phyloP scores from a whole-genome alignment of 2,329 filamentous ascomycete species.

The Fusarium circinatum region DNA sequence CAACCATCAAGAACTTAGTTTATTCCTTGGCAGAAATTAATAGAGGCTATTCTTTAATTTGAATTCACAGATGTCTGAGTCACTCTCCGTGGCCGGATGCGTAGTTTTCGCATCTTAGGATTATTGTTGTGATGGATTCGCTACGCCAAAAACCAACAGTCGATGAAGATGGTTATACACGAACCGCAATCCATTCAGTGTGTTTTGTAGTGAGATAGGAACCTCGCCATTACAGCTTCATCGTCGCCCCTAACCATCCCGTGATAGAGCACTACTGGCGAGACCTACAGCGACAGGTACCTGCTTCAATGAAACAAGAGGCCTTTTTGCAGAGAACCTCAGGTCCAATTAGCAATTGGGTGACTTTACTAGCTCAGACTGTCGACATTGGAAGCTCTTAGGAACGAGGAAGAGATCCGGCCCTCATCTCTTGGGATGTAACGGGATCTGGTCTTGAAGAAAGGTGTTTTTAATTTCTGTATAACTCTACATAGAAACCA shows the following conservation, averaged over 20 bases:
- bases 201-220: background rate
- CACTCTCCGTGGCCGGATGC: background rate
- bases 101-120: background rate
- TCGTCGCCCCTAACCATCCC: too few species aligned
- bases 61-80: background rate
- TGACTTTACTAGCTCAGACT: background rate
- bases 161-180: fast-evolving
- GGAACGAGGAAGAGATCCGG: background rate
- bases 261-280: background rate
- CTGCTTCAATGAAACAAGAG: background rate
- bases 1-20: background rate
- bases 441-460: too few species aligned
- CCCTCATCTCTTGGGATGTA: too few species aligned
- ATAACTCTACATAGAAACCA: too few species aligned
- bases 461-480: too few species aligned
- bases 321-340: fast-evolving
- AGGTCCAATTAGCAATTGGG: background rate
- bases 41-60: fast-evolving
- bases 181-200: fast-evolving
- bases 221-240: too few species aligned
- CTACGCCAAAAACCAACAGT: fast-evolving
- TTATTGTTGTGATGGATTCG: fast-evolving
- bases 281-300: background rate
- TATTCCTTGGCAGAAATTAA: background rate
- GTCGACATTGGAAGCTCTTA: background rate